Evolutionary conservation across 2,329 filamentous ascomycete genomes (phyloP).

Genomic region (Aspergillus puulaauensis): DNA sequence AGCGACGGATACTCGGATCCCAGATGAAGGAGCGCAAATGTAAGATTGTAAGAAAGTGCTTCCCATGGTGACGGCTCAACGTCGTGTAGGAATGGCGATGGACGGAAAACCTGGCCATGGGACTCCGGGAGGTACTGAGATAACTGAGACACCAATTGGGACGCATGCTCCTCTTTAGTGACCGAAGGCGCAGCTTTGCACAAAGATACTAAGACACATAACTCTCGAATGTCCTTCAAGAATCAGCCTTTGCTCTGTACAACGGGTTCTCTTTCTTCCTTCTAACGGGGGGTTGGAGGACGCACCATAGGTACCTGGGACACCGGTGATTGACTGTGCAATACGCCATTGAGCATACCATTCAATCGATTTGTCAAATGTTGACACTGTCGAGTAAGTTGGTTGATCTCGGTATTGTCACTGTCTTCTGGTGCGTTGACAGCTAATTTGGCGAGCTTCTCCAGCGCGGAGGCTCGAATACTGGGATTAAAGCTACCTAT

Average conservation of each 20-base stretch:
- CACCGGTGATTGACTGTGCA: conserved; percentile 36
- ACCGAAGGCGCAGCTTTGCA: conserved; percentile 85
- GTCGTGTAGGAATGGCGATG: conserved; percentile 78
- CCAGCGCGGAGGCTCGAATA: conserved; percentile 43
- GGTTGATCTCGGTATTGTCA: conserved; percentile 35
- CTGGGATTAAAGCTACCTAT: conserved; percentile 29
- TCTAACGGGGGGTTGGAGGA: not conserved
- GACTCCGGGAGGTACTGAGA: conserved; percentile 83
- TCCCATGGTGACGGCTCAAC: conserved; percentile 90
- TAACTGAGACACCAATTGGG: conserved; percentile 75
- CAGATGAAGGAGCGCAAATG: conserved; percentile 76
- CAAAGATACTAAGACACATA: conserved; percentile 85
- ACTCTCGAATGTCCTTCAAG: conserved; percentile 75
- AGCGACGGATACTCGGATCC: conserved; percentile 71
- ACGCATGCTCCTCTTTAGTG: conserved; percentile 68
- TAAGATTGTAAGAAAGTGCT: conserved; percentile 73
- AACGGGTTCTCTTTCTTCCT: not conserved
- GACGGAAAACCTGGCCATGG: conserved; percentile 72
- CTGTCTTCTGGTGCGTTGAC: conserved; percentile 31
- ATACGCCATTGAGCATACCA: conserved; percentile 36
- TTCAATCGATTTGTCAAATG: conserved; percentile 23
- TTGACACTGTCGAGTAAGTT: conserved; percentile 34
- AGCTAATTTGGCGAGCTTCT: conserved; percentile 45
- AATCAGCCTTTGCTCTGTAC: conserved; percentile 18
- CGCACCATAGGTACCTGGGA: conserved; percentile 42